These are phyloP conservation scores for Backusella morwellensis DNA, from an alignment of 192 early-diverging fungal genomes.

Conservation along the genomic window DNA sequence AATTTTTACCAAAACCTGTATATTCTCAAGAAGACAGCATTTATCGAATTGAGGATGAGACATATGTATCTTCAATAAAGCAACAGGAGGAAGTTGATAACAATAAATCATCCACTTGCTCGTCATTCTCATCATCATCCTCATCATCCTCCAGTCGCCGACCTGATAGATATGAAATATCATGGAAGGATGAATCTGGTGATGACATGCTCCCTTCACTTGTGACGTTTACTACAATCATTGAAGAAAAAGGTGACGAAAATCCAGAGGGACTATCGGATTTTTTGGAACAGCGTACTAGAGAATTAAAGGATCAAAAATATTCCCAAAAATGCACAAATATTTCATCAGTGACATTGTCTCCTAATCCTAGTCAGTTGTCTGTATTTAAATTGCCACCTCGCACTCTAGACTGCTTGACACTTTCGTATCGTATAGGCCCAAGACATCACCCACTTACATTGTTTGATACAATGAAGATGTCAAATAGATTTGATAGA, in stretches of 20 bases:
- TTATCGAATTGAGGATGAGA: slow-evolving; percentile 7
- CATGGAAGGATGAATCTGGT: slow-evolving; percentile 34
- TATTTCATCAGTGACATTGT: background rate
- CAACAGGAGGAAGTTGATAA: background rate
- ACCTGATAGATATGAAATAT: slow-evolving; percentile 21
- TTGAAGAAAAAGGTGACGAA: slow-evolving; percentile 29
- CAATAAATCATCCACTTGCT: background rate
- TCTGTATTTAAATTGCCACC: slow-evolving; percentile 14
- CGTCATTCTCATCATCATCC: background rate
- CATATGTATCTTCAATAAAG: background rate
- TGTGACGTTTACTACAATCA: slow-evolving; percentile 26
- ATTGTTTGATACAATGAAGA: slow-evolving; percentile 38
- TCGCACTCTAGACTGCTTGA: slow-evolving; percentile 22
- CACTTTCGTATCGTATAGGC: slow-evolving; percentile 32
- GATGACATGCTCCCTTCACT: slow-evolving; percentile 31
- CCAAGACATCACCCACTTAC: slow-evolving; percentile 28
- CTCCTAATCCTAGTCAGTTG: background rate
- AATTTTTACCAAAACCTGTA: slow-evolving; percentile 17
- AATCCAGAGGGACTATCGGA: slow-evolving; percentile 33
- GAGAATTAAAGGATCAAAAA: slow-evolving; percentile 19
- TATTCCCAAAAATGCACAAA: background rate
- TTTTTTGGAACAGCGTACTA: slow-evolving; percentile 30
- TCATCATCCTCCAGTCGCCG: background rate
- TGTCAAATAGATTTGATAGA: slow-evolving; percentile 15
- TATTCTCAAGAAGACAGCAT: slow-evolving; percentile 27